These are phyloP conservation scores for Ophiostoma fasciatum DNA, from an alignment of 2,329 filamentous ascomycete species.

Conservation along the genomic window DNA sequence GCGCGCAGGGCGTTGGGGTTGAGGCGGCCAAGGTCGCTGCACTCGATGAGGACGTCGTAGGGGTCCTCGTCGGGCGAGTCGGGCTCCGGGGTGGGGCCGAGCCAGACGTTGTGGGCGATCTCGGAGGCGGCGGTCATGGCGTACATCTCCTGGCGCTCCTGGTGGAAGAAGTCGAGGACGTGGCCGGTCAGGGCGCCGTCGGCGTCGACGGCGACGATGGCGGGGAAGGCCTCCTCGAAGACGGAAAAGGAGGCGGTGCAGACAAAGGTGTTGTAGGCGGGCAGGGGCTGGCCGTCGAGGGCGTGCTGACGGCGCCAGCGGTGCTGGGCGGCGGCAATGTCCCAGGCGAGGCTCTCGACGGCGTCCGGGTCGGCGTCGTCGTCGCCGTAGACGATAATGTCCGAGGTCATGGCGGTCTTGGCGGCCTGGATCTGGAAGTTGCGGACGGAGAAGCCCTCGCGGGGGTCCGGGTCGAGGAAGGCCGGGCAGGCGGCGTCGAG, in stretches of 20 bases:
- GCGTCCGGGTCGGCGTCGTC: conserved; percentile 44
- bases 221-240: conserved; percentile 55
- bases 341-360: conserved; percentile 49
- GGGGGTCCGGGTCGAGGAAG: conserved; percentile 75
- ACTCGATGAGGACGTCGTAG: conserved; percentile 82
- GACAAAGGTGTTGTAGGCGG: conserved; percentile 76
- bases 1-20: conserved; percentile 51
- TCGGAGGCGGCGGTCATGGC: conserved; percentile 81
- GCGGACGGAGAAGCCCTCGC: conserved; percentile 82
- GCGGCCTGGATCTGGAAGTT: conserved; percentile 95
- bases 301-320: conserved; percentile 56
- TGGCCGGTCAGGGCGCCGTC: conserved; percentile 57
- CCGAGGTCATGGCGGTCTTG: conserved; percentile 76
- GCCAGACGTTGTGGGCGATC: conserved; percentile 78
- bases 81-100: conserved; percentile 72
- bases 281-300: conserved; percentile 35
- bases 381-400: conserved; percentile 85
- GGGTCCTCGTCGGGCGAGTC: conserved; percentile 38
- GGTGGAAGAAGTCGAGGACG: conserved; percentile 76
- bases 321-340: conserved; percentile 61
- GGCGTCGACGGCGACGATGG: conserved; percentile 63
- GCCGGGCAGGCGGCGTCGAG: conserved; percentile 33
- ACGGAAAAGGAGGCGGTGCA: conserved; percentile 47
- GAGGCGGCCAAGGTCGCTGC: conserved; percentile 69
- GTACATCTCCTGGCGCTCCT: conserved; percentile 86